Evolutionary conservation across 345 rosid species (phyloP).

Genomic region (Corchorus olitorius): DNA sequence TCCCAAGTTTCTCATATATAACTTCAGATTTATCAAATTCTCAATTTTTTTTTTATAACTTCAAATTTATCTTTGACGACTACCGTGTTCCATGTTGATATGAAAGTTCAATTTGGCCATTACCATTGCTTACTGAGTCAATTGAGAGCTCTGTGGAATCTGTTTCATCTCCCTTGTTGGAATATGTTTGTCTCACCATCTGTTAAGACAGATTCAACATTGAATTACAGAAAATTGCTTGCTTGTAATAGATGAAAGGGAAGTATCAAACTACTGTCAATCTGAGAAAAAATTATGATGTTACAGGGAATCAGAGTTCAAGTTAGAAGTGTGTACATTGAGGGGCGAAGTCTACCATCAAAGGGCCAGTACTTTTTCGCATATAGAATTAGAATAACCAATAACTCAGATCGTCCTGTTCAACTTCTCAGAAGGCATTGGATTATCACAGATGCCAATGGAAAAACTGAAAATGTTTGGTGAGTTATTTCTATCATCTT

Average conservation of each 20-base stretch:
- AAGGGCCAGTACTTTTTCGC: constrained; percentile 72
- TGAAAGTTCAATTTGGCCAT: background rate
- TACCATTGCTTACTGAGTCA: background rate
- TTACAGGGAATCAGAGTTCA: constrained; percentile 73
- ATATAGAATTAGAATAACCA: constrained; percentile 67
- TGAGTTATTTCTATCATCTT: constrained; percentile 32
- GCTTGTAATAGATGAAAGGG: constrained; percentile 1
- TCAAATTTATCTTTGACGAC: background rate
- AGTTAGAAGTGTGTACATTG: constrained; percentile 72
- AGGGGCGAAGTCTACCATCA: constrained; percentile 65
- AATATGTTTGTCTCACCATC: background rate
- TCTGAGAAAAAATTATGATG: constrained; percentile 7
- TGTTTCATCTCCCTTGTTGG: background rate
- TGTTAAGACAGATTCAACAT: background rate
- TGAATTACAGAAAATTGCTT: background rate
- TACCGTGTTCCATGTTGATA: background rate
- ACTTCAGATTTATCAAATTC: background rate
- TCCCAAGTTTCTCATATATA: background rate
- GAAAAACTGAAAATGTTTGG: constrained; percentile 68
- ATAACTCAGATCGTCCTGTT: constrained; percentile 68
- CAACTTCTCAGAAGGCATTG: constrained; percentile 81
- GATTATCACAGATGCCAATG: constrained; percentile 71
- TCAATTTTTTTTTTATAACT: background rate
- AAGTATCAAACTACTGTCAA: background rate
- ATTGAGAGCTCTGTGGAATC: background rate